Evolutionary conservation across 495 filamentous ascomycete genomes (phyloP).

Genomic region (Penicillium atrosanguineum): DNA sequence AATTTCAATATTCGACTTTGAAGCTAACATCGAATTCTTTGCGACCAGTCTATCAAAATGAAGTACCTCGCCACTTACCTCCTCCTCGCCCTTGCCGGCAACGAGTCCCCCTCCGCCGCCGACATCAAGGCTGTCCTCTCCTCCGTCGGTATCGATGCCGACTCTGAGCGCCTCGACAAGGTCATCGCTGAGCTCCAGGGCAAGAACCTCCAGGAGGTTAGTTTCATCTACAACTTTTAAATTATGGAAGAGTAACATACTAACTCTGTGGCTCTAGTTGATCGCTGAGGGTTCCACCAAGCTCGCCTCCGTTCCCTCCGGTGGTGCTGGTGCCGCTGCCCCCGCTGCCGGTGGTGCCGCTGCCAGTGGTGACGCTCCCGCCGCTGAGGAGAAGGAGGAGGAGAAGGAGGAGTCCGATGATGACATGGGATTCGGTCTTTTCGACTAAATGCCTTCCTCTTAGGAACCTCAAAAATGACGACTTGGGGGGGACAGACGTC

Average conservation of each 20-base stretch:
- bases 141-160: constrained; percentile 94
- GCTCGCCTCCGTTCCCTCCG: constrained; percentile 96
- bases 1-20: constrained; percentile 6
- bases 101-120: constrained; percentile 77
- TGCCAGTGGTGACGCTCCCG: constrained; percentile 65
- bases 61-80: constrained; percentile 99
- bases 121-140: constrained; percentile 91
- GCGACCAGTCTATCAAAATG: constrained; percentile 66
- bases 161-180: constrained; percentile 77
- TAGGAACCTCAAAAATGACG: constrained; percentile 25
- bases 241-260: constrained; percentile 10
- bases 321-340: constrained; percentile 72
- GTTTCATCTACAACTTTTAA: constrained; percentile 15
- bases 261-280: constrained; percentile 56
- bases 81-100: constrained; percentile 91
- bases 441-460: constrained; percentile 65
- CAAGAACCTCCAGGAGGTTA: constrained; percentile 96
- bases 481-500: constrained; percentile 37
- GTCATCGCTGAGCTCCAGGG: constrained; percentile 90
- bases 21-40: constrained; percentile 17
- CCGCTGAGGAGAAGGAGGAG: constrained; percentile 74
- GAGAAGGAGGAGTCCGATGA: constrained; percentile 93
- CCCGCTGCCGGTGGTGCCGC: constrained; percentile 55
- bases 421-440: constrained; percentile 99
- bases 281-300: constrained; percentile 88